Conservation (phyloP, 2,329 filamentous ascomycete genomes). For the Fusarium siculi region DNA sequence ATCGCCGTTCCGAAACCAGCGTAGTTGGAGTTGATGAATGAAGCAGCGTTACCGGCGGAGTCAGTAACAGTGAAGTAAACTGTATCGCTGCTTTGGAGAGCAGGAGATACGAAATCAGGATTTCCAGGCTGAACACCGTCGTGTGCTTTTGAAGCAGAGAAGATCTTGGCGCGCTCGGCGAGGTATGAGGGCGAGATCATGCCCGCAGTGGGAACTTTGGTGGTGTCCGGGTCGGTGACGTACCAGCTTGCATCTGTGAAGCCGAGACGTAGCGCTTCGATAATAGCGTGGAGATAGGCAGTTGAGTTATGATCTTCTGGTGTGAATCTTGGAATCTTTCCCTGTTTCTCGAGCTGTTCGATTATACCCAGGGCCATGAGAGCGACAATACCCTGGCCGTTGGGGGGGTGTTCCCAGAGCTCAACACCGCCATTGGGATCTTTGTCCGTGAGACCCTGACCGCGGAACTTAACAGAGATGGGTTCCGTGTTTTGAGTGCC, state of each 20-base stretch:
- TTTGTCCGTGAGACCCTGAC: slow-evolving; percentile 60
- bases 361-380: slow-evolving; percentile 94
- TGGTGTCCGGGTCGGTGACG: slow-evolving; percentile 82
- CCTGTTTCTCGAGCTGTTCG: slow-evolving; percentile 81
- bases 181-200: slow-evolving; percentile 82
- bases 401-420: slow-evolving; percentile 96
- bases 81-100: slow-evolving; percentile 87
- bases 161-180: slow-evolving; percentile 71
- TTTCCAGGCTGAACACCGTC: slow-evolving; percentile 71
- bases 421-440: slow-evolving; percentile 68
- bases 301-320: slow-evolving; percentile 82
- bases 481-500: slow-evolving; percentile 84
- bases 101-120: slow-evolving; percentile 68
- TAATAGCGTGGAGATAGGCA: slow-evolving; percentile 83
- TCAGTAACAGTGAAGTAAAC: slow-evolving; percentile 94
- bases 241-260: slow-evolving; percentile 94
- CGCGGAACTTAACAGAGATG: slow-evolving; percentile 82
- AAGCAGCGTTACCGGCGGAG: slow-evolving; percentile 85
- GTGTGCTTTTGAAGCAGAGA: slow-evolving; percentile 68
- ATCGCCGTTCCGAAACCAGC: slow-evolving; percentile 88
- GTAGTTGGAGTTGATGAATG: slow-evolving; percentile 97
- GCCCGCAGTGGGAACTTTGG: slow-evolving; percentile 73
- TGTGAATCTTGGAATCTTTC: slow-evolving; percentile 77
- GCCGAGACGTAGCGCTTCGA: slow-evolving; percentile 87
- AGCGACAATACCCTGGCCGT: slow-evolving; percentile 94